These are phyloP conservation scores for Venturia effusa DNA, from an alignment of 2,329 filamentous ascomycete genomes.

Conservation along the genomic window DNA sequence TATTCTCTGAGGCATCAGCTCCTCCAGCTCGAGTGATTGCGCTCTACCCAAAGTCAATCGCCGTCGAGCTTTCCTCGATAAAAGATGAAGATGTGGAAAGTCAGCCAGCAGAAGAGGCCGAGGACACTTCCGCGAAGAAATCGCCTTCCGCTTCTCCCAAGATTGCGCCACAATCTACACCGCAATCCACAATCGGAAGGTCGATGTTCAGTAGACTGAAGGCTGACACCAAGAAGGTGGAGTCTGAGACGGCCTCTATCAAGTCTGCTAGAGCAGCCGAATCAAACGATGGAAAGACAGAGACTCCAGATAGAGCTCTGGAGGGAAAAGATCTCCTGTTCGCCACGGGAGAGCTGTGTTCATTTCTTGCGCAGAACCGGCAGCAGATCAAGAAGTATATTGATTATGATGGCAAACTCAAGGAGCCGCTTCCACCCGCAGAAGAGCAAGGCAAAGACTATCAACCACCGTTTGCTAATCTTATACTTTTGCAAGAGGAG, in stretches of 20 bases:
- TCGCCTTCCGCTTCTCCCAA: constrained; percentile 1
- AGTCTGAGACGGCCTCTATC: constrained; percentile 46
- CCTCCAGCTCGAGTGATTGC: constrained; percentile 80
- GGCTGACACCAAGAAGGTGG: constrained; percentile 34
- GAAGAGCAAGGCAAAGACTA: constrained; percentile 26
- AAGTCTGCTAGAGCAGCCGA: constrained; percentile 46
- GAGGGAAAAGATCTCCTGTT: constrained; percentile 75
- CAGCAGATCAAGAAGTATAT: constrained; percentile 50
- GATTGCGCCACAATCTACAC: constrained; percentile 17
- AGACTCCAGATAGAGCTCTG: constrained; percentile 40
- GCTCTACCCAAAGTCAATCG: constrained; percentile 73
- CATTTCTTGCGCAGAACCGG: constrained; percentile 80
- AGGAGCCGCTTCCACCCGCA: constrained; percentile 42
- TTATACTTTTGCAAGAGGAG: constrained; percentile 24
- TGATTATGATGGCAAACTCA: constrained; percentile 47
- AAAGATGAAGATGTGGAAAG: constrained; percentile 35
- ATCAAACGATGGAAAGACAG: constrained; percentile 43
- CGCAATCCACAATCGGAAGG: constrained; percentile 22
- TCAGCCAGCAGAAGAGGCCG: constrained; percentile 21
- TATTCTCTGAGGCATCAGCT: constrained; percentile 84
- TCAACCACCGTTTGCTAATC: constrained; percentile 32
- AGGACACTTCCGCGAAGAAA: constrained; percentile 14
- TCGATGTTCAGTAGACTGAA: constrained; percentile 38
- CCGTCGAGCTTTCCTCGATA: constrained; percentile 64
- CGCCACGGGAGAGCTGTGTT: constrained; percentile 73